Percentiles rank a stretch among this genome's conserved stretches.
Evolutionary conservation across 2,329 filamentous ascomycete species (phyloP).

Genomic region (Xylariaceae sp.): DNA sequence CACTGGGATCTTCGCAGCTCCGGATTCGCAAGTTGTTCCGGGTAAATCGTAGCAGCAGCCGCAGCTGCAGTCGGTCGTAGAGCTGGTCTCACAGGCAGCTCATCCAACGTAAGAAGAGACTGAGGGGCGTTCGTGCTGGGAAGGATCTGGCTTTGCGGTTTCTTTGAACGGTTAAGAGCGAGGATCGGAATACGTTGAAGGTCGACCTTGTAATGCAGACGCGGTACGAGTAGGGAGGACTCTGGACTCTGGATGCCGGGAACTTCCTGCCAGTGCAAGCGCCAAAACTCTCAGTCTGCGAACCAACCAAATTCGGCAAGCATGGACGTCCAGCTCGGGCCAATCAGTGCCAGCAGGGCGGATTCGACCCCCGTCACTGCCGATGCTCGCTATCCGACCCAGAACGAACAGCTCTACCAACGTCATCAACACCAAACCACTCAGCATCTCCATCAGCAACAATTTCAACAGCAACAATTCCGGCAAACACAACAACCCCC

Average conservation of each 20-base stretch:
- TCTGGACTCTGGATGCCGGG: not conserved
- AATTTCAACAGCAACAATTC: constrained; percentile 8
- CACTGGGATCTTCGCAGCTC: not conserved
- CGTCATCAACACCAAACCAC: constrained; percentile 1
- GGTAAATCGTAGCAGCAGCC: constrained; percentile 16
- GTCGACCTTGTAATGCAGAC: not conserved
- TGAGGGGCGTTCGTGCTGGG: not conserved
- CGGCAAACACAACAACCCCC: not conserved
- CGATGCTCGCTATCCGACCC: constrained; percentile 12
- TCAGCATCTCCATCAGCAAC: too few relatives aligned
- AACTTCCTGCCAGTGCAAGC: not conserved
- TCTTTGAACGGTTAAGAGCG: too few relatives aligned
- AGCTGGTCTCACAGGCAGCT: not conserved
- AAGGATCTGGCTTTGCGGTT: constrained; percentile 11
- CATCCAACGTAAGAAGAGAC: constrained; percentile 4
- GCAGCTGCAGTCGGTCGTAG: not conserved
- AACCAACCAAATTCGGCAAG: constrained; percentile 6
- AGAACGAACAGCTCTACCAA: constrained; percentile 13
- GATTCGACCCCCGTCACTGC: constrained; percentile 12
- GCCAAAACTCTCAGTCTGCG: not conserved
- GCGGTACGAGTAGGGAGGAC: not conserved
- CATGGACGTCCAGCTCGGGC: constrained; percentile 26
- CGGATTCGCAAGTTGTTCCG: constrained; percentile 16
- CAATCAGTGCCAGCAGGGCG: constrained; percentile 18
- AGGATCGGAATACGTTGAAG: not conserved